Evolutionary conservation across 1,139 yeast species (phyloP), one percentile per base, ranked within the genome.

Genomic region (Saccharomyces pastorianus): DNA sequence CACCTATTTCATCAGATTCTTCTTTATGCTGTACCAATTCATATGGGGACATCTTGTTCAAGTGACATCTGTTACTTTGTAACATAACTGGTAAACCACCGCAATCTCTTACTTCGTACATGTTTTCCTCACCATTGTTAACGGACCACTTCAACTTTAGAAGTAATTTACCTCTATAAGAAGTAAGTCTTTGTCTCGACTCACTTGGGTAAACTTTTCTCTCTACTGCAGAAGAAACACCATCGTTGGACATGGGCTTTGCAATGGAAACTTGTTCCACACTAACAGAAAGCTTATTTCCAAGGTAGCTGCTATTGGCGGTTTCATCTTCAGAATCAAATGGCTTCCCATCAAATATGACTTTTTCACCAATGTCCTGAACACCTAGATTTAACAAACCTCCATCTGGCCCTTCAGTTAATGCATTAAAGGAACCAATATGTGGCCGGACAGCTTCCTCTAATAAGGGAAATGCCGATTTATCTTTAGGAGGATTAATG

Each of bases 1-100:
- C 99, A 59, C 99, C 99, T 58, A 90, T 75, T 71, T 93, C 99
- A 70, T 95, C 99, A 48, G 90, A 80, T 71, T 95, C 99, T 73
- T 93, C 99, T 68, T 85, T 85, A 55, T 76, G 78, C 25, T 78
- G 73, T 14, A 93, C 95, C 61, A 95, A 76, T 63, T 90, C 88
- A 44, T 81, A 77, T 20, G 99, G 98, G 0, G 95, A 80, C 71
- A 89, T 68, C 55, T 83, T 84, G 67, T 88, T 87, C 61, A 93
- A 77, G 70, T 93, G 97, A 71, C 99, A 93, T 72, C 96, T 80
- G 71, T 91, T 90, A 48, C 95, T 79, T 65, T 84, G 82, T 61
- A 93, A 75, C 99, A 93, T 95, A 60, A 91, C 75, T 32, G 99
- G 99, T 47, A 93, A 76, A 60, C 81, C 85, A 55, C 99, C 99